Base-by-base conservation (phyloP, 768 basidiomycete species). In the Agaricus sinodeliciosus region DNA sequence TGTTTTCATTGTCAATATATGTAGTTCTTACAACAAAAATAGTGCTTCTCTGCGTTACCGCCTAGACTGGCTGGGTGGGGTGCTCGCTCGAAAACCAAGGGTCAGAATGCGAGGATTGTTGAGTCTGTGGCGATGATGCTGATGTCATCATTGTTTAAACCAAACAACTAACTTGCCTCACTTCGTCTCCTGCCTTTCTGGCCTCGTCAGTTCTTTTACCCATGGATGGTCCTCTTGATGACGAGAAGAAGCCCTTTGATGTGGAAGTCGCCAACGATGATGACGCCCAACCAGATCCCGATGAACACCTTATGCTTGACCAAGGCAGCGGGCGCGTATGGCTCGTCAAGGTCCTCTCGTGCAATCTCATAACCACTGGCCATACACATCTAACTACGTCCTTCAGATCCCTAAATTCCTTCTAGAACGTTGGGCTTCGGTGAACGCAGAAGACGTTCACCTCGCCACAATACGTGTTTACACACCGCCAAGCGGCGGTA, bases 401-500 rank as follows among this genome's bases (percentile, higher is more conserved):
- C 39, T 53, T 36, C 69, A 92, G 90, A 82, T 95, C 41, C 94
- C 93, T 0, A 86, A 86, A 63, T 87, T 87, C 64, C 72, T 96
- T 49, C 80, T 94, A 74, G 85, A 91, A 58, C 78, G 85, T 31
- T 97, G 94, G 94, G 71, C 82, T n/a, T 70, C 80, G 27, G 78
- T 91, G 39, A 73, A 83, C 56, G 76, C 77, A 4, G 88, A 90
- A 53, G 87, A 86, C 56, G 69, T 88, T 3, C 85, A 91, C 56
- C 79, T 96, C 1, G 94, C 91, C 6, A 87, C 85, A 7, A 78
- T 97, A 49, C 82, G 93, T 0, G 83, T 96, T 11, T 95, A 92
- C 68, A 73, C 59, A 9, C 66, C 72, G 35, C 67, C 66, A 13
- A 65, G 76, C 6, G 78, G 71, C 45, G 72, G 72, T 46, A 78